Percentiles rank a stretch among this genome's conserved stretches.
Conservation (phyloP, 179 eudicot species). For the Silene coronaria region DNA sequence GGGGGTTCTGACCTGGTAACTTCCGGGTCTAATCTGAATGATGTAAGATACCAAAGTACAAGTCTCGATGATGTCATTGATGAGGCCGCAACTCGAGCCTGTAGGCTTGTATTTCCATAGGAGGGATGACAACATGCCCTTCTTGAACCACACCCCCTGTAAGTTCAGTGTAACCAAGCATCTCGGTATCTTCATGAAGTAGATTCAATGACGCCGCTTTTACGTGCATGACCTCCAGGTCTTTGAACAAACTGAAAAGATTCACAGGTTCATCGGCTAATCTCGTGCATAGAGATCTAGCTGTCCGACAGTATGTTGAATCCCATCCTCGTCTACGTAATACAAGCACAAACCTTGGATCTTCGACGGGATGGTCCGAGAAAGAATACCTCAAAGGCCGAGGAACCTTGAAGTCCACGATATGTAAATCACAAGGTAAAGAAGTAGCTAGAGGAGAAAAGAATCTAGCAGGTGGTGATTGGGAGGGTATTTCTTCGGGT, state of each 20-base stretch:
- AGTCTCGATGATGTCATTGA: slow-evolving; percentile 26
- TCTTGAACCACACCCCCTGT: slow-evolving; percentile 59
- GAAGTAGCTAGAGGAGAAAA: slow-evolving; percentile 68
- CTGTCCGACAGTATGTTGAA: slow-evolving; percentile 69
- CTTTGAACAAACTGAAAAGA: slow-evolving; percentile 60
- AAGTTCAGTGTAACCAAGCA: slow-evolving; percentile 72
- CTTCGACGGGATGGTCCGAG: slow-evolving; percentile 49
- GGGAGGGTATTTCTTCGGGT: slow-evolving; percentile 50
- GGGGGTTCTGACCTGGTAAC: not conserved
- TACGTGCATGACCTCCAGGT: slow-evolving; percentile 50
- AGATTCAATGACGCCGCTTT: slow-evolving; percentile 77
- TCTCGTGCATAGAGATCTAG: slow-evolving; percentile 56
- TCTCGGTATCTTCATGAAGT: slow-evolving; percentile 74
- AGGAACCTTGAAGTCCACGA: slow-evolving; percentile 87
- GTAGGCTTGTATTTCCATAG: slow-evolving; percentile 96
- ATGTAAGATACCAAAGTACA: not conserved
- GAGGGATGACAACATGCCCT: slow-evolving; percentile 73
- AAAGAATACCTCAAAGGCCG: slow-evolving; percentile 50
- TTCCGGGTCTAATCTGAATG: slow-evolving; percentile 10
- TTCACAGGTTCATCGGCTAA: slow-evolving; percentile 63
- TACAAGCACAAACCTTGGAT: slow-evolving; percentile 51
- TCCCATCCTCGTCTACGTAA: slow-evolving; percentile 79
- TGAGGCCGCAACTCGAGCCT: slow-evolving; percentile 57
- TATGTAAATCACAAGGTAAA: slow-evolving; percentile 87
- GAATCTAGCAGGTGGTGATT: slow-evolving; percentile 62